Evolutionary conservation across 768 basidiomycete species (phyloP).

Genomic region (Hortiboletus flavorubellus): DNA sequence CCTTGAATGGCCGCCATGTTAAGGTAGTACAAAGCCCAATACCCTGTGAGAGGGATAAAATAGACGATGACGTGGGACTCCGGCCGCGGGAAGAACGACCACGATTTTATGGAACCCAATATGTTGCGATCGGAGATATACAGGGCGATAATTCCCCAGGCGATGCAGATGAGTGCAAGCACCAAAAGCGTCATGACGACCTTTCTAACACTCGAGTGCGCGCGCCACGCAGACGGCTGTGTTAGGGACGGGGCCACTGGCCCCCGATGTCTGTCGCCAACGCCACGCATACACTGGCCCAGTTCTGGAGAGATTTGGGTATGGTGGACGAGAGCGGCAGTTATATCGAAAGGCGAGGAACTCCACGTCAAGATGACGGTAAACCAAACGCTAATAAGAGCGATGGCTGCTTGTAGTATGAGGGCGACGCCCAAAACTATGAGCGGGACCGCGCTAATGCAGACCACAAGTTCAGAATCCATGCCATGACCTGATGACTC

Average conservation of each 20-base stretch:
- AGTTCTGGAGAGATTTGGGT: conserved; percentile 16
- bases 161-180: conserved; percentile 18
- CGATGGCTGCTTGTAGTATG: conserved; percentile 23
- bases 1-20: conserved; percentile 28
- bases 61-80: conserved; percentile 21
- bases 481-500: conserved; percentile 11
- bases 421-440: conserved; percentile 26
- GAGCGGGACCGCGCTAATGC: conserved; percentile 25
- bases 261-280: conserved; percentile 5
- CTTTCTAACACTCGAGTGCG: conserved; percentile 22
- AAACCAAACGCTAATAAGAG: conserved; percentile 18
- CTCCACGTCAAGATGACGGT: conserved; percentile 33
- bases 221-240: conserved; percentile 30
- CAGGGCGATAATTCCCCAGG: conserved; percentile 21
- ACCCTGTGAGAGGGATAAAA: conserved; percentile 20
- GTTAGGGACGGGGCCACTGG: conserved; percentile 13
- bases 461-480: conserved; percentile 6
- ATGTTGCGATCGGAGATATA: conserved; percentile 6
- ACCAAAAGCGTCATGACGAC: conserved; percentile 23
- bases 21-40: conserved; percentile 26
- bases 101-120: conserved; percentile 4
- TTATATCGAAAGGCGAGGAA: conserved; percentile 29
- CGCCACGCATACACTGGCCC: conserved; percentile 28
- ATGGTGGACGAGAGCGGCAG: conserved; percentile 30
- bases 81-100: conserved; percentile 27